Evolutionary conservation across 2,329 filamentous ascomycete species (phyloP).

Genomic region (Verticillium albo-atrum): DNA sequence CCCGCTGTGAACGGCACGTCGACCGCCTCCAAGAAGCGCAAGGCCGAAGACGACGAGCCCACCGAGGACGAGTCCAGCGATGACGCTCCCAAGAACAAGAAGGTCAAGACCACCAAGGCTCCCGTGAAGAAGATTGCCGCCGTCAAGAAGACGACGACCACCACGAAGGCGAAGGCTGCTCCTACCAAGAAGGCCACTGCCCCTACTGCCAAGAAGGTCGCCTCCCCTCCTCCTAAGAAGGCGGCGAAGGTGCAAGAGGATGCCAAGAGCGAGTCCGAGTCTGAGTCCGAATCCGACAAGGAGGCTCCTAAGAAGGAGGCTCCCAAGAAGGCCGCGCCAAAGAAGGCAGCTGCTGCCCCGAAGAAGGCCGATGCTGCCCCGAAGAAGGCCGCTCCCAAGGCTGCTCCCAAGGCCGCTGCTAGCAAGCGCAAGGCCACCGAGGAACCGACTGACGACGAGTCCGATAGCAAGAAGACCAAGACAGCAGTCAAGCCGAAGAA

Average conservation of each 20-base stretch:
- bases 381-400: slow-evolving; percentile 2
- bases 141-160: slow-evolving; percentile 11
- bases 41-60: slow-evolving; percentile 7
- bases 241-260: background rate
- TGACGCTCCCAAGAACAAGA: slow-evolving; percentile 14
- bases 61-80: slow-evolving; percentile 9
- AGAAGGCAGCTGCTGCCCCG: slow-evolving; percentile 5
- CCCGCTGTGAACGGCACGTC: slow-evolving; percentile 9
- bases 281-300: background rate
- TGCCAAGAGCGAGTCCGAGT: background rate
- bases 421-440: slow-evolving; percentile 6
- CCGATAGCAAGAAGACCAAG: slow-evolving; percentile 16
- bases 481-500: slow-evolving; percentile 46
- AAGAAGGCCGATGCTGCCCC: slow-evolving; percentile 2
- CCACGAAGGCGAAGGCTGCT: slow-evolving; percentile 8
- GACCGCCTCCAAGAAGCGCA: slow-evolving; percentile 13
- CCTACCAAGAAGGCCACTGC: slow-evolving; percentile 3
- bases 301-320: slow-evolving; percentile 12
- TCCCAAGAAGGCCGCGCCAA: slow-evolving; percentile 13
- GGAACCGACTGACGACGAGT: background rate
- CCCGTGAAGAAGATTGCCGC: slow-evolving; percentile 7
- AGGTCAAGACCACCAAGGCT: slow-evolving; percentile 10
- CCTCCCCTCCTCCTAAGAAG: background rate
- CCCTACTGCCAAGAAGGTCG: background rate
- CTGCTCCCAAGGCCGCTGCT: slow-evolving; percentile 4